Conservation (phyloP, 805 yeast genomes). For the Myxozyma sirexii region DNA sequence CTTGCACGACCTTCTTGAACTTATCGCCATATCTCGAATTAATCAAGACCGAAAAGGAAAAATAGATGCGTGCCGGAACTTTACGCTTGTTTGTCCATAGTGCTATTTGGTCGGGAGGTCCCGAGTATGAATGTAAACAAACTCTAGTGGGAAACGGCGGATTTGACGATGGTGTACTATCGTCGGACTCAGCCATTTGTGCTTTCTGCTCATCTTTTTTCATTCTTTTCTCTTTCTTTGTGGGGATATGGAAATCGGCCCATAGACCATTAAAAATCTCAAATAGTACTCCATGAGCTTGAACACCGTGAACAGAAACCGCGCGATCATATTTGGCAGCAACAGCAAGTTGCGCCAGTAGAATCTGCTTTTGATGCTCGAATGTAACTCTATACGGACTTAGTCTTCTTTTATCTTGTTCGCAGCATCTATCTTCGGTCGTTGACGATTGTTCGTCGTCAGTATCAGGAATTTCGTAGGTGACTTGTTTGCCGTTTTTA, state of each 20-base stretch:
- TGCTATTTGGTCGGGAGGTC: slow-evolving; percentile 70
- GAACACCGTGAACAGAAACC: slow-evolving; percentile 83
- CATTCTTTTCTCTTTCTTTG: slow-evolving; percentile 4
- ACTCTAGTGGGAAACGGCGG: slow-evolving; percentile 42
- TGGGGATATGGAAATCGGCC: slow-evolving; percentile 20
- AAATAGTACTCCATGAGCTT: slow-evolving; percentile 65
- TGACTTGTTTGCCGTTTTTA: slow-evolving; percentile 49
- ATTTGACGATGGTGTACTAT: background rate
- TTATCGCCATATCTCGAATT: slow-evolving; percentile 45
- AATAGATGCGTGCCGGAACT: slow-evolving; percentile 45
- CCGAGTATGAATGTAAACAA: slow-evolving; percentile 83
- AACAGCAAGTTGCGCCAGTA: slow-evolving; percentile 54
- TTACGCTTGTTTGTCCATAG: slow-evolving; percentile 49
- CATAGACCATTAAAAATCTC: slow-evolving; percentile 46
- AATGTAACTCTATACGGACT: slow-evolving; percentile 58
- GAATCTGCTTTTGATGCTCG: slow-evolving; percentile 64
- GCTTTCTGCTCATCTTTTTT: background rate
- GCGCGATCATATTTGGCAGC: slow-evolving; percentile 56
- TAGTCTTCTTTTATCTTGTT: slow-evolving; percentile 32
- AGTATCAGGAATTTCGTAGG: slow-evolving; percentile 46
- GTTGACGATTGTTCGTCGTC: background rate
- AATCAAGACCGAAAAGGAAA: slow-evolving; percentile 59
- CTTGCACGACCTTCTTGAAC: slow-evolving; percentile 39
- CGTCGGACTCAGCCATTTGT: background rate
- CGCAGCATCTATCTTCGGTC: background rate